Conservation (phyloP, 1,139 yeast genomes). For the Debaryomyces sp. region DNA sequence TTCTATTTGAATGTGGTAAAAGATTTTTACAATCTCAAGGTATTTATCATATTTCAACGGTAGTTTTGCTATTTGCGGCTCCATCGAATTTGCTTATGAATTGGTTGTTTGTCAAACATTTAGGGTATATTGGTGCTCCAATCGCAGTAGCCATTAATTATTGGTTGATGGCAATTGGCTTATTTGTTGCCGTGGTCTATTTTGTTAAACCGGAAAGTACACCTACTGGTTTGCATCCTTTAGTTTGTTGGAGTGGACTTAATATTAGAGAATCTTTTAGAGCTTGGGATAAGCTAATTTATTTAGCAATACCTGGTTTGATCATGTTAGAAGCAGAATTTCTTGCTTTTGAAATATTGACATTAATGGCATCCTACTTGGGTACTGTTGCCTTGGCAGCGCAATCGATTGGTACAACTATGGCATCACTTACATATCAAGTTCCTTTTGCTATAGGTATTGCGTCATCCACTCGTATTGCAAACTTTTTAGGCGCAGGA, state of each 20-base stretch:
- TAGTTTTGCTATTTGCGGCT: constrained; percentile 53
- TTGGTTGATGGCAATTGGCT: constrained; percentile 56
- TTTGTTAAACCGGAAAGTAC: constrained; percentile 42
- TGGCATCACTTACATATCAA: constrained; percentile 54
- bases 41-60: constrained; percentile 54
- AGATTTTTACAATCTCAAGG: constrained; percentile 58
- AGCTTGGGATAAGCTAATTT: constrained; percentile 51
- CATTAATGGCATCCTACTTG: constrained; percentile 55
- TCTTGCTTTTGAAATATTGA: constrained; percentile 58
- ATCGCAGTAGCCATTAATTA: constrained; percentile 61
- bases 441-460: constrained; percentile 64
- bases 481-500: constrained; percentile 61
- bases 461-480: constrained; percentile 61
- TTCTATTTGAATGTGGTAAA: constrained; percentile 56
- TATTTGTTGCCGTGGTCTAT: constrained; percentile 42
- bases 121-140: constrained; percentile 59
- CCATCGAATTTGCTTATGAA: constrained; percentile 58
- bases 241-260: constrained; percentile 46
- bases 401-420: constrained; percentile 58
- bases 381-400: constrained; percentile 60
- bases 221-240: constrained; percentile 42
- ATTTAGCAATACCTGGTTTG: constrained; percentile 57
- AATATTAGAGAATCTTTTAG: constrained; percentile 34
- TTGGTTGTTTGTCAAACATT: constrained; percentile 39
- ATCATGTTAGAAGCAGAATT: constrained; percentile 64